These are phyloP conservation scores for Crithidia fasciculata DNA, from an alignment of 208 protist species.

Conservation along the genomic window DNA sequence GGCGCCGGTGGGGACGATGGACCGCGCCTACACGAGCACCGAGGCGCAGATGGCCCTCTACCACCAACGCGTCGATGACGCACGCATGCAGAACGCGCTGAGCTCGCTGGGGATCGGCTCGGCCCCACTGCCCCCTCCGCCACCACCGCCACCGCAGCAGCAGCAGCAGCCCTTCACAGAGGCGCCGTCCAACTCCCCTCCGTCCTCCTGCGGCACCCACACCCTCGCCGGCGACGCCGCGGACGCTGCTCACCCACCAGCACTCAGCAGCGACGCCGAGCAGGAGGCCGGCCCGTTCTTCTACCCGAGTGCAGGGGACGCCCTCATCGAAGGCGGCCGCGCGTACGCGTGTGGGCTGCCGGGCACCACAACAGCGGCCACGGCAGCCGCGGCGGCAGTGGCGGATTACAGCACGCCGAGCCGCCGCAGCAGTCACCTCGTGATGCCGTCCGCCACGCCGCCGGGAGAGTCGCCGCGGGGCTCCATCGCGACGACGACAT, in stretches of 20 bases:
- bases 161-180: no score
- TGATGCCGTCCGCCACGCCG: neutral
- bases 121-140: neutral
- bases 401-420: neutral
- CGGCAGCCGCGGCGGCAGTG: neutral
- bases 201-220: no score
- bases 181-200: no score
- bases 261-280: no score
- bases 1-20: slow-evolving; percentile 5
- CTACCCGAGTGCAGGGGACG: neutral
- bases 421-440: neutral
- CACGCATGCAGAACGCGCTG: slow-evolving; percentile 19
- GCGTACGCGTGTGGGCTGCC: slow-evolving; percentile 1
- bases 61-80: slow-evolving; percentile 12
- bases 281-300: neutral
- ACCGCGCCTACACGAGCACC: slow-evolving; percentile 32
- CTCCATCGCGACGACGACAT: neutral
- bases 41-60: slow-evolving; percentile 22
- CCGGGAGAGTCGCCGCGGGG: neutral
- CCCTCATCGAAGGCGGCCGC: slow-evolving; percentile 12
- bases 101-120: slow-evolving; percentile 7
- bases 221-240: no score
- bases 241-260: no score
- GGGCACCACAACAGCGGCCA: neutral
- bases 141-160: no score